Evolutionary conservation across 345 rosid species (phyloP), one percentile per base, ranked within the genome.

Genomic region (Triadica sebifera): DNA sequence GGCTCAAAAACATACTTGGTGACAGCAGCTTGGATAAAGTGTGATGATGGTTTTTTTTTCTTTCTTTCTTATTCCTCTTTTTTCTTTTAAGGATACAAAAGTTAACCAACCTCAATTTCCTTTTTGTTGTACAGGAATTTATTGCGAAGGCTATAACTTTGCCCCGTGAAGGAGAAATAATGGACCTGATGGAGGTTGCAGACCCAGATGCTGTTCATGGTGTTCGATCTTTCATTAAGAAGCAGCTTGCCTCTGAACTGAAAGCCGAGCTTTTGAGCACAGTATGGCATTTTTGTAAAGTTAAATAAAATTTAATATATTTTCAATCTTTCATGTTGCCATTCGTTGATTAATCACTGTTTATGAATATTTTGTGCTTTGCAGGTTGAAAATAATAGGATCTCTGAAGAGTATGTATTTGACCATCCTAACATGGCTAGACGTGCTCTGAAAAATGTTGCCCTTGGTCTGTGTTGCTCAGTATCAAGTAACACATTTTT

Each of bases 141-240:
- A 84, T 95, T 61, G 93, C 97, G 7, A 93, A 87, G 83, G 99
- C 98, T 49, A 83, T 91, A 71, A 93, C 98, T 73, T 71, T 93
- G 15, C 99, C 99, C 13, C 91, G 97, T 78, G 97, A 91, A 77
- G 97, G 97, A 62, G 99, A 95, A 87, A 89, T 95, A 70, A 96
- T 95, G 99, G 99, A 95, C 84, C 79, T 95, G 96, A 93, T 93
- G 96, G 84, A 80, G 3, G 90, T 95, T 83, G 99, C 98, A n/a
- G 98, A 93, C 78, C 99, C 98, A 61, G 97, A 91, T 84, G 97
- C 97, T 63, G 99, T 95, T 65, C 96, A 93, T 79, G 90, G 96
- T 53, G 99, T 95, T 79, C 87, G 97, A 74, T 80, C 76, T 64
- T 95, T 95, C 78, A 85, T 93, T 75, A 84, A 86, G 88, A 93